Evolutionary conservation across 1,284 basidiomycete genomes (phyloP).

Genomic region (Inonotus obliquus): DNA sequence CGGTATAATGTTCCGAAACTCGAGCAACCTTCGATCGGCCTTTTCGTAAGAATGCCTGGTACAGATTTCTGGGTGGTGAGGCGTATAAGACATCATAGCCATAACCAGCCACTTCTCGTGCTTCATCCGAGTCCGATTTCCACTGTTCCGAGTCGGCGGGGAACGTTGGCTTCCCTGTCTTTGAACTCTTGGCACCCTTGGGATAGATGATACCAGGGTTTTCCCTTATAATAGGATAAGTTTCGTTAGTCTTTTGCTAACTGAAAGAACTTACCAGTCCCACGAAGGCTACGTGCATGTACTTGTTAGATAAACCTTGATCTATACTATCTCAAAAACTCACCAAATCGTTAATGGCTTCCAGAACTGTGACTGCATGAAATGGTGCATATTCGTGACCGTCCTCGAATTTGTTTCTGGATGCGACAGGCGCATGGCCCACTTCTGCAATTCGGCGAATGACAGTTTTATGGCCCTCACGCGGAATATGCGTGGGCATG

Average conservation of each 20-base stretch:
- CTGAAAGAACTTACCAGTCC: conserved; percentile 45
- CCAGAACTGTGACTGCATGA: conserved; percentile 48
- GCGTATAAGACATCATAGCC: conserved; percentile 38
- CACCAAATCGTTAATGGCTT: conserved; percentile 65
- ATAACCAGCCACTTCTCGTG: conserved; percentile 40
- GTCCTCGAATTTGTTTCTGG: conserved; percentile 25
- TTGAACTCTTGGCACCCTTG: neutral
- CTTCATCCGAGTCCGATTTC: neutral
- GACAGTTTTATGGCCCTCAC: conserved; percentile 32
- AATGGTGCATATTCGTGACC: conserved; percentile 47
- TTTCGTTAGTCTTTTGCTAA: neutral
- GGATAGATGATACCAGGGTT: conserved; percentile 3
- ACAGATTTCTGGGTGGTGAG: conserved; percentile 46
- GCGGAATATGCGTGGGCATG: conserved; percentile 50
- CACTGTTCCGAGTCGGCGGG: neutral
- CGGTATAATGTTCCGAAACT: conserved; percentile 48
- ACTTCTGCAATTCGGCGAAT: conserved; percentile 1
- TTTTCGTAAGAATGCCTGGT: conserved; percentile 50
- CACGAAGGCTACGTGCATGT: conserved; percentile 43
- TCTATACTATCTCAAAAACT: neutral
- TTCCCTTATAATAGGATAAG: conserved; percentile 2
- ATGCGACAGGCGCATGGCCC: conserved; percentile 1
- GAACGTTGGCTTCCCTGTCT: neutral
- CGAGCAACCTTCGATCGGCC: conserved; percentile 22
- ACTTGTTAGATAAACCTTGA: neutral